Evolutionary conservation across 768 basidiomycete genomes (phyloP).

Genomic region (Podaxis rugospora): DNA sequence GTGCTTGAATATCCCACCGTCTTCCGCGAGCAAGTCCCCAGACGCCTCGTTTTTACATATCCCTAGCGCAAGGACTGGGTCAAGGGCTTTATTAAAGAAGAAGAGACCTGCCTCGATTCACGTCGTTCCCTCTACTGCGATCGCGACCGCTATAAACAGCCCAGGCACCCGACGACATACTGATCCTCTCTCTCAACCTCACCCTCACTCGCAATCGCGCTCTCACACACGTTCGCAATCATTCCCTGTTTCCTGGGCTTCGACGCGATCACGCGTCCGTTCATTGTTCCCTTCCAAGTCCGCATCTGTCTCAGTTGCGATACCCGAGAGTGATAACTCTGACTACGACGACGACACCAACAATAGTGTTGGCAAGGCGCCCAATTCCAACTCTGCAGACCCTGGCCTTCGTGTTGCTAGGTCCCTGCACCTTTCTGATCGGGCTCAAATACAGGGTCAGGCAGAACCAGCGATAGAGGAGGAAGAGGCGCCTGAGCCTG

Average conservation of each 20-base stretch:
- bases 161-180: neutral
- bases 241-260: neutral
- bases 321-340: neutral
- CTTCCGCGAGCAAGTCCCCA: neutral
- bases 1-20: neutral
- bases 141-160: neutral
- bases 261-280: neutral
- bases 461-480: slow-evolving; percentile 35
- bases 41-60: slow-evolving; percentile 13
- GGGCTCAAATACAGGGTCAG: slow-evolving; percentile 19
- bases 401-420: slow-evolving; percentile 18
- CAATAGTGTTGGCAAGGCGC: neutral
- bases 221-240: neutral
- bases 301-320: slow-evolving; percentile 6
- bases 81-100: slow-evolving; percentile 2
- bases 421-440: slow-evolving; percentile 22
- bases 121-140: slow-evolving; percentile 11
- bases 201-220: neutral
- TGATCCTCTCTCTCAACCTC: neutral
- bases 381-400: neutral
- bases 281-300: neutral
- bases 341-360: neutral
- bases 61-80: slow-evolving; percentile 12
- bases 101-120: slow-evolving; percentile 27
- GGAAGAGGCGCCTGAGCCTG: slow-evolving; percentile 27